Evolutionary conservation across 169 alveolate genomes (phyloP), one percentile per base, ranked within the genome.

Genomic region (Haemoproteus tartakovskyi): DNA sequence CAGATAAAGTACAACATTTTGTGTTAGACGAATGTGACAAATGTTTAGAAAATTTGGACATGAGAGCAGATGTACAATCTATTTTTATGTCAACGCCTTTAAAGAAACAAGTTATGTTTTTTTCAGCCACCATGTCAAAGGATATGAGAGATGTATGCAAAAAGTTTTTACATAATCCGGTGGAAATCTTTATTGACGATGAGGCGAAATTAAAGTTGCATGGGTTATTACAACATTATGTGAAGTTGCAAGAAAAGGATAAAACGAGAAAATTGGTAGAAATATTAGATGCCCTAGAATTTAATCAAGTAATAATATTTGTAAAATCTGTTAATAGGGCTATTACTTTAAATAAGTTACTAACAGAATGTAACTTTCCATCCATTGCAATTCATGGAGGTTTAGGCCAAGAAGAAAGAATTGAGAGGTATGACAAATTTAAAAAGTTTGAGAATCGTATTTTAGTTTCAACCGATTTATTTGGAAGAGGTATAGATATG

Each of bases 401-500:
- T 51, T 62, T 88, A 19, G 90, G 85, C 22, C 94, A 86, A 60
- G 74, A 86, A 60, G 89, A 84, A 89, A 95, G 99, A 79, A 96
- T 96, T 80, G 90, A 91, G 52, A 87, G 97, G 50, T 98, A 95
- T 88, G 93, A 92, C 80, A 94, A 94, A 80, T 98, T 97, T 95
- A 98, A 98, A 91, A 95, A 96, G 45, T 96, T 96, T 74, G 96
- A 96, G 87, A 96, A 95, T 90, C 93, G 99, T 78, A 95, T 98
- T 62, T 91, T 98, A 95, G 99, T 98, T 6, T 98, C 99, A 9
- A 98, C 99, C 21, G 99, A 98, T 82, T 87, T 98, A 57, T 96
- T 97, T 89, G 99, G 99, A 33, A 95, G 99, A 78, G 99, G 99
- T 45, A 97, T 98, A 56, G 99, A 98, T 85, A 96, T 98, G 43